These are phyloP conservation scores for Exophiala mesophila DNA, from an alignment of 2,329 filamentous ascomycete species.

Conservation along the genomic window DNA sequence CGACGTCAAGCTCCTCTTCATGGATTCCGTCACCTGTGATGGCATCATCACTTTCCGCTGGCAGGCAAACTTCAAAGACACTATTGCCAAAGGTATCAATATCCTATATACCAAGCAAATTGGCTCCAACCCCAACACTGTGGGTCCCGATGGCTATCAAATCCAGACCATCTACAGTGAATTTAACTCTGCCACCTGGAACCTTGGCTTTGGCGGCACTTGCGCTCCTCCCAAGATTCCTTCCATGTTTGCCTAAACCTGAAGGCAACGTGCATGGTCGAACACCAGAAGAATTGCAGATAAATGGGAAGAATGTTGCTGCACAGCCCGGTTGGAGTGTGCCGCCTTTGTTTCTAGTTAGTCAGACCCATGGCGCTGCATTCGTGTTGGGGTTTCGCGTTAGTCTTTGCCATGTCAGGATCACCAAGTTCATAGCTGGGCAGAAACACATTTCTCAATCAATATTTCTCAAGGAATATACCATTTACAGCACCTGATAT, in stretches of 20 bases:
- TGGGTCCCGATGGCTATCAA: conserved; percentile 26
- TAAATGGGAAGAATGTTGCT: not conserved
- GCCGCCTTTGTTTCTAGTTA: too few relatives aligned
- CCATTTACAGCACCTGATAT: too few relatives aligned
- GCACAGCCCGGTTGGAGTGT: not conserved
- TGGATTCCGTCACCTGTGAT: conserved; percentile 27
- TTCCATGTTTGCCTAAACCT: too few relatives aligned
- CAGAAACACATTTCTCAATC: too few relatives aligned
- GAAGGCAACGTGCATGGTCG: too few relatives aligned
- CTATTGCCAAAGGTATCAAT: conserved; percentile 3
- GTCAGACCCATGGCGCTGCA: too few relatives aligned
- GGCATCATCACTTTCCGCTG: conserved; percentile 28
- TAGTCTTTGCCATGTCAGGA: too few relatives aligned
- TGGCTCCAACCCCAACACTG: not conserved
- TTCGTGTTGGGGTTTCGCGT: too few relatives aligned
- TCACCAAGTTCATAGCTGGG: too few relatives aligned
- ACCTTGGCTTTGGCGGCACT: conserved; percentile 5
- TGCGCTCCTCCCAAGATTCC: conserved; percentile 1
- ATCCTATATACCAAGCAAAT: not conserved
- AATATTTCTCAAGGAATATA: too few relatives aligned
- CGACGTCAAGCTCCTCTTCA: conserved; percentile 6
- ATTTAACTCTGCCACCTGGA: conserved; percentile 28
- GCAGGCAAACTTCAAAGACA: conserved; percentile 20
- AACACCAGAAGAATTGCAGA: too few relatives aligned
- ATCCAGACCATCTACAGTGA: conserved; percentile 31